These are phyloP conservation scores for Phytophthora quininea DNA, from an alignment of 352 stramenopile species.

Conservation along the genomic window DNA sequence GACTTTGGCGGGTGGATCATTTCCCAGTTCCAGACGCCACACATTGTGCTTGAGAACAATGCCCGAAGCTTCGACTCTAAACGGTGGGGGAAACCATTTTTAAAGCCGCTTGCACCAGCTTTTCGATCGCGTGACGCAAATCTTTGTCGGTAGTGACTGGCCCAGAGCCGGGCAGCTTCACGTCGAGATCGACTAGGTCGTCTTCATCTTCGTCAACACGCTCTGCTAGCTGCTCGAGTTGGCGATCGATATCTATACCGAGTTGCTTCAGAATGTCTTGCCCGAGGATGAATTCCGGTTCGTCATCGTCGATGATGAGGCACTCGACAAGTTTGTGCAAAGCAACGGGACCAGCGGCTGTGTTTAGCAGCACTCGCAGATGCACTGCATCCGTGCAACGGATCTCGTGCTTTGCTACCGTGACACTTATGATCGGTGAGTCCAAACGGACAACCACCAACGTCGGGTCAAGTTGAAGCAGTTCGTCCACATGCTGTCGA, in stretches of 20 bases:
- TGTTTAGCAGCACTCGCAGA: constrained; percentile 4
- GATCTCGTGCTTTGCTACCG: too few species aligned
- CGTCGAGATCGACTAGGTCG: neutral
- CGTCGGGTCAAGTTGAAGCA: too few species aligned
- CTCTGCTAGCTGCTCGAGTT: constrained; percentile 3
- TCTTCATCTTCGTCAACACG: neutral
- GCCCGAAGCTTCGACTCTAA: neutral
- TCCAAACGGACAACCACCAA: too few species aligned
- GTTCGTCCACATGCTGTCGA: too few species aligned
- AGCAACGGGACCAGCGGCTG: neutral
- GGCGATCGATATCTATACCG: neutral
- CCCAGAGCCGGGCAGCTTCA: neutral
- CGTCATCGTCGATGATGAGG: neutral
- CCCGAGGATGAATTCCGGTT: constrained; percentile 2
- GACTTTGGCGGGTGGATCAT: constrained; percentile 8
- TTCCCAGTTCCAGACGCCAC: constrained; percentile 7
- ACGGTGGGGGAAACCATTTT: neutral
- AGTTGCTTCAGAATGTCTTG: constrained; percentile 1
- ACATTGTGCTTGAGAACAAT: constrained; percentile 6
- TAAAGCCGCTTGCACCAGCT: neutral
- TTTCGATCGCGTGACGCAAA: neutral
- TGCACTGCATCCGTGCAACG: too few species aligned
- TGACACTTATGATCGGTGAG: too few species aligned
- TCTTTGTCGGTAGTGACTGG: neutral
- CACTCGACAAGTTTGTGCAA: neutral